Conservation (phyloP, 2,329 filamentous ascomycete genomes). For the Colletotrichum orchidophilum region DNA sequence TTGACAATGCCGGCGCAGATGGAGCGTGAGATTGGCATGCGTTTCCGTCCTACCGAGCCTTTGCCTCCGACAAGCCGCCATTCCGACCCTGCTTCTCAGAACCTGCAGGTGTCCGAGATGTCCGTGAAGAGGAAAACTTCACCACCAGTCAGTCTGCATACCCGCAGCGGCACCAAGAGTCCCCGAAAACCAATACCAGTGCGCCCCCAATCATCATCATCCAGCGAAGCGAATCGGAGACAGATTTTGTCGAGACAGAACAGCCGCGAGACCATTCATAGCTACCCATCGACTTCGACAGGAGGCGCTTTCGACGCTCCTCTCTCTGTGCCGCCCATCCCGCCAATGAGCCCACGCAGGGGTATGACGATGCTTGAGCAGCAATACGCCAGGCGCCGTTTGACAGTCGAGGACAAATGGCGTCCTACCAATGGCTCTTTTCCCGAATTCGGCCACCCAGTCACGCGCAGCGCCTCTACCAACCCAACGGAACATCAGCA, state of each 20-base stretch:
- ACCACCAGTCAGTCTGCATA: conserved; percentile 55
- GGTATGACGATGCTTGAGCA: conserved; percentile 12
- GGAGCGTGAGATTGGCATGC: conserved; percentile 38
- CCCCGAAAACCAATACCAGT: conserved; percentile 44
- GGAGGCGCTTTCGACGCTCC: conserved; percentile 23
- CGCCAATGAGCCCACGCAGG: conserved; percentile 37
- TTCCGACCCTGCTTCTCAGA: background rate
- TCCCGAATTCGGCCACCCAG: background rate
- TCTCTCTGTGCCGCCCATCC: conserved; percentile 35
- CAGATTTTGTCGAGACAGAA: conserved; percentile 31
- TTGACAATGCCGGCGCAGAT: conserved; percentile 44
- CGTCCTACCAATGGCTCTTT: conserved; percentile 1
- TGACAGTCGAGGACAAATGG: background rate
- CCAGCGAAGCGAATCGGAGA: conserved; percentile 32
- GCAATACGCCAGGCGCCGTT: conserved; percentile 27
- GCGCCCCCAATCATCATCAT: conserved; percentile 48
- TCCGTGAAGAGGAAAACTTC: conserved; percentile 44
- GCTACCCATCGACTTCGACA: conserved; percentile 35
- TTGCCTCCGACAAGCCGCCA: background rate
- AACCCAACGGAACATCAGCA: conserved; percentile 9
- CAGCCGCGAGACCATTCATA: conserved; percentile 37
- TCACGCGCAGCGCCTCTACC: conserved; percentile 10
- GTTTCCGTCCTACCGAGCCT: conserved; percentile 15
- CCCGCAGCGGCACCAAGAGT: conserved; percentile 47
- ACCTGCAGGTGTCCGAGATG: conserved; percentile 40